phyloP scores from a whole-genome alignment of 345 rosid genomes.

The Lumnitzera littorea region DNA sequence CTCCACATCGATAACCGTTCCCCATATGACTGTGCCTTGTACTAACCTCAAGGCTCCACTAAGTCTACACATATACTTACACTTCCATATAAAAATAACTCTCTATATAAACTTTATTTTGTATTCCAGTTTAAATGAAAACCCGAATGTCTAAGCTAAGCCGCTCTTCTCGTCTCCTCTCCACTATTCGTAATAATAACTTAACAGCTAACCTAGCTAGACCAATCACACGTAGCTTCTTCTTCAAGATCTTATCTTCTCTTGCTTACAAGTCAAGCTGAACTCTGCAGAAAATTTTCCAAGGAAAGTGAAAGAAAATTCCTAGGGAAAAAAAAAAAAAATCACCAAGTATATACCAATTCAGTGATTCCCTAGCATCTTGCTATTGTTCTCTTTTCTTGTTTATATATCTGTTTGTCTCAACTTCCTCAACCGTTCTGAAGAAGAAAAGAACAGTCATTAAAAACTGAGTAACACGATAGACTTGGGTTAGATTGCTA shows the following conservation, averaged over 20 bases:
- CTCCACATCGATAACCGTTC: slow-evolving; percentile 6
- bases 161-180: too few relatives aligned
- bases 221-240: slow-evolving; percentile 40
- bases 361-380: slow-evolving; percentile 9
- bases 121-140: too few relatives aligned
- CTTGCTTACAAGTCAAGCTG: slow-evolving; percentile 64
- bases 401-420: slow-evolving; percentile 1
- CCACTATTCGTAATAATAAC: too few relatives aligned
- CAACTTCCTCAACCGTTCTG: slow-evolving; percentile 4
- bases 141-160: too few relatives aligned
- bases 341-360: background rate
- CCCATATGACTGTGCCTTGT: background rate
- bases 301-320: slow-evolving; percentile 35
- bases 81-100: too few relatives aligned
- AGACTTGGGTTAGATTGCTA: too few relatives aligned
- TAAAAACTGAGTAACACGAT: too few relatives aligned
- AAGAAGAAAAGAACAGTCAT: background rate
- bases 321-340: background rate
- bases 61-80: too few relatives aligned
- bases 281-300: slow-evolving; percentile 8
- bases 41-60: too few relatives aligned
- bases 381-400: background rate
- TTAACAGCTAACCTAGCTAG: background rate
- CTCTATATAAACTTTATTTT: too few relatives aligned
- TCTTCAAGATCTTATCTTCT: slow-evolving; percentile 67